phyloP scores from a whole-genome alignment of 2,329 filamentous ascomycete species.

The Dactylonectria macrodidyma region DNA sequence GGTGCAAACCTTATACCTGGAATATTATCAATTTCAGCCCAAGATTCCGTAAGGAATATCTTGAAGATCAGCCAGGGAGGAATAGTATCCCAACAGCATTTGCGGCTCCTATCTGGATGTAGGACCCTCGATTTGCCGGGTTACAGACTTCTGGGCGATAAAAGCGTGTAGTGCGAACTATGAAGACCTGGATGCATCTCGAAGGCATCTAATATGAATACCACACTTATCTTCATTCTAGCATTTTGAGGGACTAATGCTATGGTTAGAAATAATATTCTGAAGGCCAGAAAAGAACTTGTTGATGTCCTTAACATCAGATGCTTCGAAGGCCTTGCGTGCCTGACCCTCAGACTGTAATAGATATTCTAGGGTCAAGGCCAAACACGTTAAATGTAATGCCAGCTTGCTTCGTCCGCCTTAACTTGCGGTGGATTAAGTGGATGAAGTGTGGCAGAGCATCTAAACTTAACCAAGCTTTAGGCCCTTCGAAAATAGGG shows the following conservation, averaged over 20 bases:
- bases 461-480: too few species aligned
- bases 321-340: background rate
- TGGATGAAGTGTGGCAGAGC: too few species aligned
- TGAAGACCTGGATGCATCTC: conserved; percentile 4
- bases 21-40: background rate
- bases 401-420: too few species aligned
- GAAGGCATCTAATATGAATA: background rate
- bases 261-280: background rate
- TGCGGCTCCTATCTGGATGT: background rate
- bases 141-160: background rate
- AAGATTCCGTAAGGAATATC: background rate
- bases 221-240: conserved; percentile 4
- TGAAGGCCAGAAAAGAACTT: background rate
- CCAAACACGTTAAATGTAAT: too few species aligned
- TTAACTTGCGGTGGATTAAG: too few species aligned
- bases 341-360: conserved; percentile 13
- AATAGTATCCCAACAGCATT: background rate
- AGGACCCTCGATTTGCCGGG: conserved; percentile 1
- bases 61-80: conserved; percentile 10
- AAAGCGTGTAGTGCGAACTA: background rate
- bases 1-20: conserved; percentile 5
- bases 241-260: background rate
- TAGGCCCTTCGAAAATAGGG: too few species aligned
- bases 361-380: too few species aligned
- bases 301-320: background rate